phyloP scores from a whole-genome alignment of 2,329 filamentous ascomycete genomes.

The Exophiala alcalophila region DNA sequence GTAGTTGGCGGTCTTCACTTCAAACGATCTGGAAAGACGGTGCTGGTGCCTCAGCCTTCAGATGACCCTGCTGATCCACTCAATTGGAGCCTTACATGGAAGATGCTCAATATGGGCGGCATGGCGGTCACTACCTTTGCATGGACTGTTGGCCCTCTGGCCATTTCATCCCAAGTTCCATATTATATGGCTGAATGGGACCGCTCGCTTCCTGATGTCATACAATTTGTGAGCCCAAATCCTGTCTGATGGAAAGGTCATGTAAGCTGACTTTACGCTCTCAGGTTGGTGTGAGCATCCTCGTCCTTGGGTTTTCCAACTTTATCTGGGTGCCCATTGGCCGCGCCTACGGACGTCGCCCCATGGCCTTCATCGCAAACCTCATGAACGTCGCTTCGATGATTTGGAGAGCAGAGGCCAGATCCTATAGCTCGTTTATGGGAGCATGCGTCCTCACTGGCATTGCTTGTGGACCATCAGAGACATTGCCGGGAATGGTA shows the following conservation, averaged over 20 bases:
- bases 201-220: slow-evolving; percentile 10
- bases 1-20: slow-evolving; percentile 22
- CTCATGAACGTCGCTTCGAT: slow-evolving; percentile 42
- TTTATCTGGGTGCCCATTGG: slow-evolving; percentile 42
- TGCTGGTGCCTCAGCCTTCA: slow-evolving; percentile 40
- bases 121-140: slow-evolving; percentile 11
- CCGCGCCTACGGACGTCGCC: slow-evolving; percentile 45
- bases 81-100: slow-evolving; percentile 39
- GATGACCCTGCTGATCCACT: slow-evolving; percentile 40
- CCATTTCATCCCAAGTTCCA: slow-evolving; percentile 15
- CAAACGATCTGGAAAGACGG: slow-evolving; percentile 41
- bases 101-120: slow-evolving; percentile 34
- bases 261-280: not conserved
- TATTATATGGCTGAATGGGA: slow-evolving; percentile 19
- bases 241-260: not conserved
- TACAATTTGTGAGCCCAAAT: slow-evolving; percentile 15
- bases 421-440: slow-evolving; percentile 42
- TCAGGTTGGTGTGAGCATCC: slow-evolving; percentile 41
- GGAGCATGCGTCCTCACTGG: slow-evolving; percentile 45
- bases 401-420: slow-evolving; percentile 46
- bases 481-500: slow-evolving; percentile 36
- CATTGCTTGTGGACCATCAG: slow-evolving; percentile 43
- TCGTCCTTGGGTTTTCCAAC: slow-evolving; percentile 46
- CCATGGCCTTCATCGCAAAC: slow-evolving; percentile 32
- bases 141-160: slow-evolving; percentile 11